A percentile compares a stretch with the other conserved stretches of the same genome.
These are phyloP conservation scores for barley (Hordeum vulgare) DNA, from an alignment of 176 grass and related monocot genomes.

Conservation along the genomic window MorexV3_pseudomolecules_assembly NC_058520.1:470854058-470854557, in stretches of 20 bases:
- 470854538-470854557: background rate
- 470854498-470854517: background rate
- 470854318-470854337: background rate
- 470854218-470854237: background rate
- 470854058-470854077: no score
- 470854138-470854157: background rate
- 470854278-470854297: background rate
- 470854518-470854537: background rate
- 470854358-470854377: slow-evolving; percentile 14
- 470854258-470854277: background rate
- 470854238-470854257: background rate
- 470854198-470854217: background rate
- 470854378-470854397: background rate
- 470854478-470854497: background rate
- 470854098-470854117: no score
- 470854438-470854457: background rate
- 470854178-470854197: background rate
- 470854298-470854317: slow-evolving; percentile 27
- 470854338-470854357: background rate
- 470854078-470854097: no score
- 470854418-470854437: background rate
- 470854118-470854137: background rate
- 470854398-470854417: background rate
- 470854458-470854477: background rate
- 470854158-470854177: background rate